Percentiles rank a stretch among this genome's conserved stretches.
Evolutionary conservation across 2,329 filamentous ascomycete genomes (phyloP).

Genomic region (Fusarium siculi): DNA sequence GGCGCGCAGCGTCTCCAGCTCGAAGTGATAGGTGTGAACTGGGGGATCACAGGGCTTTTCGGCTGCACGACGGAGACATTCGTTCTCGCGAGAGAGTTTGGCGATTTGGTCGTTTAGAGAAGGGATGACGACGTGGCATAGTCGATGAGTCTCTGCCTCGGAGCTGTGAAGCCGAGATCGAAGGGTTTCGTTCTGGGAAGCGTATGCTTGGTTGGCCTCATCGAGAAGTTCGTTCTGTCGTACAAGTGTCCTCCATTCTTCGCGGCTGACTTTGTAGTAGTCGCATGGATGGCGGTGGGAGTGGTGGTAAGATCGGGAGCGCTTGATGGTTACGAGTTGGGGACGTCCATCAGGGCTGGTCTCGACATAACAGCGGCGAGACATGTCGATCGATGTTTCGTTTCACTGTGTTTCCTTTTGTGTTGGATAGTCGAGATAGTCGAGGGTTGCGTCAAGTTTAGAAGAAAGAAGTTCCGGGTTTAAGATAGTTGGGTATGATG

Average conservation of each 20-base stretch:
- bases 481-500: constrained; percentile 6
- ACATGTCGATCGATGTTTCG: constrained; percentile 43
- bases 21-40: constrained; percentile 29
- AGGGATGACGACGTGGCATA: constrained; percentile 48
- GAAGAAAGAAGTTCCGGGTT: not conserved
- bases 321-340: constrained; percentile 54
- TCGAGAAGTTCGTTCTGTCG: constrained; percentile 51
- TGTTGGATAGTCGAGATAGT: not conserved
- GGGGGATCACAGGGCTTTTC: constrained; percentile 47
- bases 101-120: constrained; percentile 52
- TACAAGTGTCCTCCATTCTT: constrained; percentile 52
- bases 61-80: constrained; percentile 51
- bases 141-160: constrained; percentile 50
- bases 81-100: constrained; percentile 53
- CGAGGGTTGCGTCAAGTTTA: not conserved
- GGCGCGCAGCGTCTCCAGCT: constrained; percentile 49
- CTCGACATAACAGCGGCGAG: constrained; percentile 52
- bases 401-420: not conserved
- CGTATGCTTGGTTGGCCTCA: constrained; percentile 50
- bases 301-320: constrained; percentile 51
- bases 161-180: constrained; percentile 50
- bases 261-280: constrained; percentile 50
- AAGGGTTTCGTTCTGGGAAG: constrained; percentile 48
- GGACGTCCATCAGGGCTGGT: constrained; percentile 48
- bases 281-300: constrained; percentile 48